Base-by-base conservation (phyloP, 2,329 filamentous ascomycete species). In the Trichoderma sp. region DNA sequence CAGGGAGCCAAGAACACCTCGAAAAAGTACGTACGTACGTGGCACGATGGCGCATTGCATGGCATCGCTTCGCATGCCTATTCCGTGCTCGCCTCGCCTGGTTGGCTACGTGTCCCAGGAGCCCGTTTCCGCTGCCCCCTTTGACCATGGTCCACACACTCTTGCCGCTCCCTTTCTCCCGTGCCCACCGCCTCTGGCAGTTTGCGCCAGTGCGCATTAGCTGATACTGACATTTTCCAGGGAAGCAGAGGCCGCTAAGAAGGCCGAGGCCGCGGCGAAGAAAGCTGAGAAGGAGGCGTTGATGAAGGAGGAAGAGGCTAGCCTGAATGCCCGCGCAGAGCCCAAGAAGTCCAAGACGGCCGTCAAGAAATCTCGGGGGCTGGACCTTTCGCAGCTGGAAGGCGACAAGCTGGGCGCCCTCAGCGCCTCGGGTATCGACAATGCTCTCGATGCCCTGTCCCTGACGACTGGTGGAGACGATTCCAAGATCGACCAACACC, bases 271-370 rank as follows among this genome's bases (percentile, higher is more conserved):
- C 57, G 88, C 88, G 57, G 96, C 94, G 79, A 93, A 97, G 80
- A 98, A 97, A 80, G 94, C 93, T 59, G 95, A 98, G 76, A 90
- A 90, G 57, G 93, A 96, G 1, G 92, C 93, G 12, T 81, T 93
- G 26, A 80, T 93, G 44, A 89, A 88, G 65, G 93, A 91, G 74
- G 95, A 99, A 78, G 94, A 97, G 74, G 89, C 85, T 68, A 83
- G 71, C 71, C 75, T 85, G 64, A 79, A 85, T 71, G 79, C 85
- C 72, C 81, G 87, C 70, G 78, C 83, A 24, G 81, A 81, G 30
- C 84, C 87, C 61, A 92, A 92, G 78, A 88, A 89, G 70, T 79
- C 84, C 65, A 91, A 91, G 78, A 79, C 83, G 6, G 88, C 89
- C 12, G 81, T 83, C 57, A 91, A 91, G 78, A 90, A 90, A 75